Evolutionary conservation across 2,329 filamentous ascomycete species (phyloP), one percentile per base, ranked within the genome.

Genomic region (Botryosphaeria dothidea): DNA sequence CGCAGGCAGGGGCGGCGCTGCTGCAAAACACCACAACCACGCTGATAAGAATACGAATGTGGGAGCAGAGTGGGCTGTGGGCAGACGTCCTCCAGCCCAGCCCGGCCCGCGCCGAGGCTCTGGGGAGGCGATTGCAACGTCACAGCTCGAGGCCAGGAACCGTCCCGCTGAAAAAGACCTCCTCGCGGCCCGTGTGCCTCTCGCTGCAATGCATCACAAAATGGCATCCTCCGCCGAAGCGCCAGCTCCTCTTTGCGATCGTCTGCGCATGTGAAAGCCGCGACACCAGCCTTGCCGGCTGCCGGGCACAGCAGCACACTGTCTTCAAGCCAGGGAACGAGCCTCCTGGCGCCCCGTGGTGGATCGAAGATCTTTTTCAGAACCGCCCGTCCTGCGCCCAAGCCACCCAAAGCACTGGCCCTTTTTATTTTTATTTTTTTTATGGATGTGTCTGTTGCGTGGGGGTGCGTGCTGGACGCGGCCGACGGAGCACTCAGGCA

Each of bases 41-140:
- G 8, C 36, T 45, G 56, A 60, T 60, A 60, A 60, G 56, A 60
- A 60, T 60, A 60, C 56, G 56, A 60, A 11, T 25, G 23, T 49
- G 4, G 46, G 3, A 3, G 11, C 21, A 27, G 23, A 15, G 38
- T 15, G 6, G 38, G 38, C 17, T 15, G 38, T 15, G 4, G 11
- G 0, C 1, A 45, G 1, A 17, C 41, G 41, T 3, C n/a, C 8
- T 6, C 11, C 31, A 34, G 41, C 19, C 0, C 1, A 45, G 54
- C n/a, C 54, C 54, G 54, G 54, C 54, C 54, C 54, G 54, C 38
- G 19, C 54, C 54, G 56, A 45, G 19, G 21, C 21, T 48, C 21
- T 25, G 45, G 45, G 45, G 45, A 1, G 45, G 21, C 17, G 45
- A 46, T 21, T 60, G 56, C 56, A 60, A 60, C 56, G 56, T 60